phyloP scores from a whole-genome alignment of 2,329 filamentous ascomycete genomes.

The Colletotrichum coccodes region DNA sequence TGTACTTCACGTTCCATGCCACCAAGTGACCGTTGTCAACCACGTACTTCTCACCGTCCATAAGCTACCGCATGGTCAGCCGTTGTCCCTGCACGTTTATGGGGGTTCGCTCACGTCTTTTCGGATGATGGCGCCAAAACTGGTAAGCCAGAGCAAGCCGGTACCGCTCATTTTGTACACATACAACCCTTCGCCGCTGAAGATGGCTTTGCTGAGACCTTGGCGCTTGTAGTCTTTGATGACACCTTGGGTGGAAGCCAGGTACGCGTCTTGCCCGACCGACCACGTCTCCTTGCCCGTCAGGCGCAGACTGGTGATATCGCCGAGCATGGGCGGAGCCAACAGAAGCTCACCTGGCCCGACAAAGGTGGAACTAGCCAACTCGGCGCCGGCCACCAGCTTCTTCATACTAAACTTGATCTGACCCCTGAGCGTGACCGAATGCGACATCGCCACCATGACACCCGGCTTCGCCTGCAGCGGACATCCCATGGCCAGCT shows the following conservation, averaged over 20 bases:
- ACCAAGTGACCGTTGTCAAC: conserved; percentile 94
- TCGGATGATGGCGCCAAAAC: conserved; percentile 92
- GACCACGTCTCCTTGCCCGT: conserved; percentile 80
- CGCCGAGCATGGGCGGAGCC: conserved; percentile 82
- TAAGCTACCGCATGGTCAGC: conserved; percentile 49
- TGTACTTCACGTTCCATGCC: conserved; percentile 96
- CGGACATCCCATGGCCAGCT: conserved; percentile 89
- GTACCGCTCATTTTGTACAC: conserved; percentile 86
- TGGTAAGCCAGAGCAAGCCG: conserved; percentile 89
- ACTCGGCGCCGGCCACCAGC: conserved; percentile 82
- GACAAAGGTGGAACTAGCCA: conserved; percentile 82
- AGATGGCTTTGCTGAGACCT: conserved; percentile 88
- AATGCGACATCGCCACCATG: conserved; percentile 96
- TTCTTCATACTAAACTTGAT: conserved; percentile 93
- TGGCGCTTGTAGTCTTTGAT: conserved; percentile 90
- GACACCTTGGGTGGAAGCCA: conserved; percentile 88
- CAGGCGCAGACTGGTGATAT: conserved; percentile 84
- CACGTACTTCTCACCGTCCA: conserved; percentile 84
- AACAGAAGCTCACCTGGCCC: conserved; percentile 92
- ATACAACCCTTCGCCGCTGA: conserved; percentile 92
- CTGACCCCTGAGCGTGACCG: conserved; percentile 83
- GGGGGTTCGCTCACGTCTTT: conserved; percentile 78
- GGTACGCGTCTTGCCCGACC: conserved; percentile 86
- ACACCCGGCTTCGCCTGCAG: conserved; percentile 82
- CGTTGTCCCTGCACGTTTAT: background rate